Percentiles rank a stretch among this genome's conserved stretches.
Evolutionary conservation across 495 filamentous ascomycete species (phyloP).

Genomic region (Patellaria atrata): DNA sequence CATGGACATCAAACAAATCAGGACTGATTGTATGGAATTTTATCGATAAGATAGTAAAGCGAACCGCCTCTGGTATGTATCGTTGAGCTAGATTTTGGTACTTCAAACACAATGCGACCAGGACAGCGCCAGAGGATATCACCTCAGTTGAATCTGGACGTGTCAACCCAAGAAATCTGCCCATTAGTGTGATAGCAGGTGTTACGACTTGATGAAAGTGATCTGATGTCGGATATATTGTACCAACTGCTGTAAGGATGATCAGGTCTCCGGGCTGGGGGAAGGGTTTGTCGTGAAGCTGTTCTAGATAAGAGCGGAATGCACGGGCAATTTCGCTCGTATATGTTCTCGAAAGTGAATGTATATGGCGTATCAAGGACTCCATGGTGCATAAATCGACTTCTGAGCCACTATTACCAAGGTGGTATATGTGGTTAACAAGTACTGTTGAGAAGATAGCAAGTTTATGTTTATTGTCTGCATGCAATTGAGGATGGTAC

Average conservation of each 20-base stretch:
- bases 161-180: constrained; percentile 67
- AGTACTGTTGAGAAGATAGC: constrained; percentile 57
- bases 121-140: constrained; percentile 59
- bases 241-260: constrained; percentile 64
- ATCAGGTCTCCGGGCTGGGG: constrained; percentile 63
- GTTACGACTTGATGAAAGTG: constrained; percentile 91
- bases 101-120: constrained; percentile 58
- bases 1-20: constrained; percentile 15
- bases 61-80: constrained; percentile 76
- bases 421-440: constrained; percentile 60
- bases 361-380: constrained; percentile 59
- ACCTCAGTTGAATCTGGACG: constrained; percentile 47
- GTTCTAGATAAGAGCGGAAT: constrained; percentile 58
- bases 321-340: constrained; percentile 59
- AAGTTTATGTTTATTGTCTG: constrained; percentile 73
- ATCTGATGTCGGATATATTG: constrained; percentile 87
- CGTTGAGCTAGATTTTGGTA: constrained; percentile 72
- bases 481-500: constrained; percentile 74
- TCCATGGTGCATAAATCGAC: constrained; percentile 48
- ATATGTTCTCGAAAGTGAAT: constrained; percentile 74
- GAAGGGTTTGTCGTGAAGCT: constrained; percentile 46
- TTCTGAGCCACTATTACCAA: constrained; percentile 33
- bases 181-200: constrained; percentile 68
- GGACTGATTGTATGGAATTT: constrained; percentile 5
- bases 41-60: constrained; percentile 66